Percentiles rank a stretch among this genome's conserved stretches.
Evolutionary conservation across 306 rosid genomes (phyloP).

Genomic region (Herpetospermum pedunculosum): DNA sequence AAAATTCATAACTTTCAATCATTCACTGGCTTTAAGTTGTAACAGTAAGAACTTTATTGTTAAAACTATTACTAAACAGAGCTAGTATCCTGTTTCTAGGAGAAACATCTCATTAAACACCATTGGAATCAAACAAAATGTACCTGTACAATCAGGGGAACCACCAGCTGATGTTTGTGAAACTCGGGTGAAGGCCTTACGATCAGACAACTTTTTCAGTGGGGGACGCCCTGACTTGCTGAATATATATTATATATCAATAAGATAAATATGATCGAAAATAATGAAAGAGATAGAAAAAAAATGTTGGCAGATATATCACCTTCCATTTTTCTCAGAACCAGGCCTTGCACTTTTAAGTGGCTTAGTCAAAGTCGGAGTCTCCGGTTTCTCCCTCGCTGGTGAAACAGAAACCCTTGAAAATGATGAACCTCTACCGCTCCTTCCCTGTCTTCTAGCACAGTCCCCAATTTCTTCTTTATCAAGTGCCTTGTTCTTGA

Average conservation of each 20-base stretch:
- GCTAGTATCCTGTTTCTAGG: not conserved
- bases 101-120: not conserved
- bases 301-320: not conserved
- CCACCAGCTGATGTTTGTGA: slow-evolving; percentile 35
- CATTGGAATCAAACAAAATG: not conserved
- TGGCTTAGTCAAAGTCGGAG: slow-evolving; percentile 38
- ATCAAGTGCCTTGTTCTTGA: slow-evolving; percentile 33
- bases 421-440: slow-evolving; percentile 41
- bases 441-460: slow-evolving; percentile 50
- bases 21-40: not conserved
- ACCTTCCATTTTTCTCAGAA: slow-evolving; percentile 73
- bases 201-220: slow-evolving; percentile 54
- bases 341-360: slow-evolving; percentile 32
- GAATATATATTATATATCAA: slow-evolving; percentile 16
- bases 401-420: slow-evolving; percentile 38
- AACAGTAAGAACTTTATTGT: not conserved
- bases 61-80: not conserved
- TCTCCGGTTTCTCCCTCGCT: slow-evolving; percentile 44
- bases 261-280: not conserved
- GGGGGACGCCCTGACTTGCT: slow-evolving; percentile 76
- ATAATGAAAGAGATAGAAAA: not conserved
- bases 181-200: slow-evolving; percentile 42
- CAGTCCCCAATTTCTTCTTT: slow-evolving; percentile 49
- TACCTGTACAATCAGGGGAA: slow-evolving; percentile 56
- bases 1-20: not conserved